Conservation (phyloP, 495 filamentous ascomycete species). For the Zalerion maritima region DNA sequence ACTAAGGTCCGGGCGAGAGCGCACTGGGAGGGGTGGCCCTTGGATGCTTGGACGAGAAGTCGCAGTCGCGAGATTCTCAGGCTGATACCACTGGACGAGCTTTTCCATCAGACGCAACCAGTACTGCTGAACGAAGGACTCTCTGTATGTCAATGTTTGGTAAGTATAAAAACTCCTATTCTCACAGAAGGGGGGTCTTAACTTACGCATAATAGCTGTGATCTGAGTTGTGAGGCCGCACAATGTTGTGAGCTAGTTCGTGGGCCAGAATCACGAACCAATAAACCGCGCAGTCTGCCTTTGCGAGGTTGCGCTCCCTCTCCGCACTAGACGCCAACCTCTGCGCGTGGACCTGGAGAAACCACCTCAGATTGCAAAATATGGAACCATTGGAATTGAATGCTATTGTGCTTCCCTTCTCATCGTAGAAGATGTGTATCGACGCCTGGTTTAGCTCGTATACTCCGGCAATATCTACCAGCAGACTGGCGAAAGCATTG, state of each 20-base stretch:
- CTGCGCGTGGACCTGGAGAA: slow-evolving; percentile 56
- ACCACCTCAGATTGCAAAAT: slow-evolving; percentile 90
- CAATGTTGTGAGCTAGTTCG: slow-evolving; percentile 88
- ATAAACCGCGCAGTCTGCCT: slow-evolving; percentile 57
- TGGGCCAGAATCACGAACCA: slow-evolving; percentile 91
- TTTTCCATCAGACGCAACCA: slow-evolving; percentile 32
- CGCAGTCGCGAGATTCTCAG: too few species aligned
- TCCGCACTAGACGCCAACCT: slow-evolving; percentile 10
- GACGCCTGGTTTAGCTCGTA: slow-evolving; percentile 47
- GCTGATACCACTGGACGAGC: slow-evolving; percentile 14
- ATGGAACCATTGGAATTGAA: slow-evolving; percentile 79
- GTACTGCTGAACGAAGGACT: slow-evolving; percentile 36
- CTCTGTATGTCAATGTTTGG: slow-evolving; percentile 14
- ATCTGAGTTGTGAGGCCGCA: slow-evolving; percentile 59
- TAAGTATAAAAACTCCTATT: slow-evolving; percentile 5
- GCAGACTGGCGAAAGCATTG: slow-evolving; percentile 52
- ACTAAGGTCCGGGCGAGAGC: too few species aligned
- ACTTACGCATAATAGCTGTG: slow-evolving; percentile 77
- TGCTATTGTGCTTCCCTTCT: slow-evolving; percentile 65
- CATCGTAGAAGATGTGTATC: slow-evolving; percentile 80
- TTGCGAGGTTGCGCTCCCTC: slow-evolving; percentile 27
- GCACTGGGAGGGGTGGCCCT: too few species aligned
- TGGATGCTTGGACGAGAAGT: too few species aligned
- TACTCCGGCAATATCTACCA: slow-evolving; percentile 53
- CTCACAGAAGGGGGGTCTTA: neutral